Percentiles rank a stretch among this genome's conserved stretches.
Evolutionary conservation across 495 filamentous ascomycete genomes (phyloP).

Genomic region (Podospora pseudopauciseta): DNA sequence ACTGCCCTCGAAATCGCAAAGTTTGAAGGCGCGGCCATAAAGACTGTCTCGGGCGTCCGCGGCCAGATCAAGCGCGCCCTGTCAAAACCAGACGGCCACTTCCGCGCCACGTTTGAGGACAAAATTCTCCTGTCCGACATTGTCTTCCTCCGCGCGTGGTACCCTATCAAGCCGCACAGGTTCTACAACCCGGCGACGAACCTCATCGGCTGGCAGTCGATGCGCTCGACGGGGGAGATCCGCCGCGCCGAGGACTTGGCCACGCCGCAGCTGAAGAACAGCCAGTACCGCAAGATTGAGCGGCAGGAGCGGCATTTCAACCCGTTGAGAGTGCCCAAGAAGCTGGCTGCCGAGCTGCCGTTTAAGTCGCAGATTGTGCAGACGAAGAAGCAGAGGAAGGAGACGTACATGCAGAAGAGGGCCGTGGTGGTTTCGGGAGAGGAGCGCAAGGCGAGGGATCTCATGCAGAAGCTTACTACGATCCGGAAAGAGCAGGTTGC

Average conservation of each 20-base stretch:
- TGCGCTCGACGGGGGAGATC: slow-evolving; percentile 94
- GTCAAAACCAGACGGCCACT: slow-evolving; percentile 87
- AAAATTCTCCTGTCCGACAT: slow-evolving; percentile 96
- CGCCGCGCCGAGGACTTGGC: slow-evolving; percentile 69
- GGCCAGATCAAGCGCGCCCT: slow-evolving; percentile 95
- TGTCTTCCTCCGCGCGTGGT: slow-evolving; percentile 94
- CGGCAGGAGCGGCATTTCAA: slow-evolving; percentile 86
- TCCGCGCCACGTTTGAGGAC: slow-evolving; percentile 95
- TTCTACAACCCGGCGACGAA: slow-evolving; percentile 98
- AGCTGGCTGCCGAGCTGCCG: slow-evolving; percentile 79
- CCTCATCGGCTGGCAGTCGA: slow-evolving; percentile 79
- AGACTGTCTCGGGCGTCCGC: slow-evolving; percentile 90
- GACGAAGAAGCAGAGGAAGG: slow-evolving; percentile 71
- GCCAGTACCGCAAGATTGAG: slow-evolving; percentile 76
- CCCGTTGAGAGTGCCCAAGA: slow-evolving; percentile 80
- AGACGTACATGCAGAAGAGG: slow-evolving; percentile 91
- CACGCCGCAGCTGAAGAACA: slow-evolving; percentile 75
- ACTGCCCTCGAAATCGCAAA: slow-evolving; percentile 90
- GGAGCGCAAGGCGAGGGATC: slow-evolving; percentile 80
- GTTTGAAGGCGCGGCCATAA: slow-evolving; percentile 93
- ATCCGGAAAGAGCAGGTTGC: slow-evolving; percentile 85
- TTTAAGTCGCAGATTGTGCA: slow-evolving; percentile 87
- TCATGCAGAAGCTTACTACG: slow-evolving; percentile 92
- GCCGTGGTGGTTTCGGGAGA: slow-evolving; percentile 76
- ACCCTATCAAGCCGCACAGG: slow-evolving; percentile 85